phyloP scores from a whole-genome alignment of 2,329 filamentous ascomycete species.

The Claviceps arundinis region DNA sequence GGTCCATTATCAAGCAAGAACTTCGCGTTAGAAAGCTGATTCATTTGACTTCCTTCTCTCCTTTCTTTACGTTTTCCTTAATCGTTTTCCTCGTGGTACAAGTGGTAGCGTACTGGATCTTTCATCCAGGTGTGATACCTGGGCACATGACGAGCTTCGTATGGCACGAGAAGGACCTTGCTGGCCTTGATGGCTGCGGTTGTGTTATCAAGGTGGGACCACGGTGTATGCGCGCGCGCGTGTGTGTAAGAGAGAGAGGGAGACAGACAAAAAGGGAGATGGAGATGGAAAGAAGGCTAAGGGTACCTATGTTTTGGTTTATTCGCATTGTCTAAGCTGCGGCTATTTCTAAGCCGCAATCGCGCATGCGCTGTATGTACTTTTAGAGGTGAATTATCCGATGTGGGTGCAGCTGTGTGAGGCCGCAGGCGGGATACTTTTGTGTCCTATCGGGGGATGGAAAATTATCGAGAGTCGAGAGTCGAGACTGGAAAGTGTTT shows the following conservation, averaged over 20 bases:
- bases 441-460: neutral
- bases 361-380: neutral
- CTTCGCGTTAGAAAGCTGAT: neutral
- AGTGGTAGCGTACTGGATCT: slow-evolving; percentile 40
- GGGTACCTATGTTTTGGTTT: slow-evolving; percentile 30
- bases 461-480: neutral
- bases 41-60: slow-evolving; percentile 9
- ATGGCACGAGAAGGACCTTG: slow-evolving; percentile 66
- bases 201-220: neutral
- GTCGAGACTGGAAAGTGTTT: neutral
- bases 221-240: too few species aligned
- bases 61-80: neutral
- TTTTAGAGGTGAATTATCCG: neutral
- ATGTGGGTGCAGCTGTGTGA: neutral
- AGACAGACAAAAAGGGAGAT: neutral
- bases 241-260: neutral
- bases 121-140: slow-evolving; percentile 90
- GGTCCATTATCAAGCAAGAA: neutral
- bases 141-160: slow-evolving; percentile 66
- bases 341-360: neutral
- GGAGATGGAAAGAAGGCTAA: too few species aligned
- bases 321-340: slow-evolving; percentile 23
- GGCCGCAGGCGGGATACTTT: neutral
- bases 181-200: slow-evolving; percentile 51
- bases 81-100: neutral